phyloP scores from a whole-genome alignment of 176 grass and related monocot species.

The Eleusine indica region DNA sequence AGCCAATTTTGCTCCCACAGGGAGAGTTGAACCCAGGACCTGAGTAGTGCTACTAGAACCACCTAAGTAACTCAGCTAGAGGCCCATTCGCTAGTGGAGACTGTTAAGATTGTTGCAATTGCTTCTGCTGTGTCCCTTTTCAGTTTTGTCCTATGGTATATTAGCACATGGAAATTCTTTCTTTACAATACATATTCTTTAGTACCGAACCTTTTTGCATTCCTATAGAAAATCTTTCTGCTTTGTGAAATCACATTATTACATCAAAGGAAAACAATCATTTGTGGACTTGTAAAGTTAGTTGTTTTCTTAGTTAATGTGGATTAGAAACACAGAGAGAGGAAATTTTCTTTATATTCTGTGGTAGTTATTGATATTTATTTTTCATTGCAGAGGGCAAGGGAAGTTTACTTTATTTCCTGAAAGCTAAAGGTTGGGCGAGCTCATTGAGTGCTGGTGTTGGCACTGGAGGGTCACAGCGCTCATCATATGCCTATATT shows the following conservation, averaged over 20 bases:
- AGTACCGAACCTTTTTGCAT: conserved; percentile 6
- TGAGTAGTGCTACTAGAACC: no score
- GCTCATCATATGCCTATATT: conserved; percentile 83
- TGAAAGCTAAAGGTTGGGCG: conserved; percentile 87
- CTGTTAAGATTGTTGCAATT: conserved; percentile 4
- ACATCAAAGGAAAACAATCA: background rate
- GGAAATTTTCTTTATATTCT: background rate
- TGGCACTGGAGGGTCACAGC: conserved; percentile 66
- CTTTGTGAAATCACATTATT: conserved; percentile 24
- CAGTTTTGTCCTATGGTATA: conserved; percentile 11
- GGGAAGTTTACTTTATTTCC: conserved; percentile 90
- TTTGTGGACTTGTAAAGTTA: conserved; percentile 7
- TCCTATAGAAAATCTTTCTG: background rate
- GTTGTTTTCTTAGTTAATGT: conserved; percentile 24
- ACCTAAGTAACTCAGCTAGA: no score
- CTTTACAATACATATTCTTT: conserved; percentile 12
- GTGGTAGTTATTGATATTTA: conserved; percentile 9
- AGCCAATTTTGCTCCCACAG: no score
- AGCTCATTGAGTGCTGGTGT: conserved; percentile 84
- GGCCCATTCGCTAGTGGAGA: background rate
- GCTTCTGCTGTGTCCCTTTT: background rate
- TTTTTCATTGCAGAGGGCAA: conserved; percentile 82
- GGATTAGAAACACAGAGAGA: conserved; percentile 11
- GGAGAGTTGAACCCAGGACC: no score
- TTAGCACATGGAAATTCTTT: background rate